These are phyloP conservation scores for Coelastrella sp. DNA, from an alignment of 139 green algal species.

Conservation along the genomic window DNA sequence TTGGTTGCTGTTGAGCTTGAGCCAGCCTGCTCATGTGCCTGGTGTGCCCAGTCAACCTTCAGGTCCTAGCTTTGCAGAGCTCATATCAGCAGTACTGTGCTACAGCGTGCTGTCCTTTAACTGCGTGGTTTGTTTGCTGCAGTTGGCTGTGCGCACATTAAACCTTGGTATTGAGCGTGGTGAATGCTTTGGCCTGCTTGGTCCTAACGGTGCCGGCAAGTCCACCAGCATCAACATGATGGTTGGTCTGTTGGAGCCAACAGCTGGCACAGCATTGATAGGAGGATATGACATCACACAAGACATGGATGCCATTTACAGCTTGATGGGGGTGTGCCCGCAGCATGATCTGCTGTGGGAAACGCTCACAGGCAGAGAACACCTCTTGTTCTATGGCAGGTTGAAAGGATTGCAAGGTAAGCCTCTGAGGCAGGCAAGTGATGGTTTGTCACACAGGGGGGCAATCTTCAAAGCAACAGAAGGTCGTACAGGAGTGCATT, in stretches of 20 bases:
- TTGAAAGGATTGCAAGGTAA: constrained; percentile 85
- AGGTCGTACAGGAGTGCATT: too few species aligned
- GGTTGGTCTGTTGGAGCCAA: constrained; percentile 46
- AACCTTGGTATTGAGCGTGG: constrained; percentile 59
- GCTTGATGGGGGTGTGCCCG: constrained; percentile 79
- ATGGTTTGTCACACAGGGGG: too few species aligned
- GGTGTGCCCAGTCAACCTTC: too few species aligned
- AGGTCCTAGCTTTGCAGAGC: too few species aligned
- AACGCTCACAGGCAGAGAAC: constrained; percentile 87
- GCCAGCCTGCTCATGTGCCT: too few species aligned
- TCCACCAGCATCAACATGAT: constrained; percentile 84
- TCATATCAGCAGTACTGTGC: too few species aligned
- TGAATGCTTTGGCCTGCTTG: constrained; percentile 81
- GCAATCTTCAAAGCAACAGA: too few species aligned
- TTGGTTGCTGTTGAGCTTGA: too few species aligned
- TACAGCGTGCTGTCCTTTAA: too few species aligned
- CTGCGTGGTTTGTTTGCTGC: neutral
- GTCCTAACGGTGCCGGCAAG: constrained; percentile 94
- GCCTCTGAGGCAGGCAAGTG: neutral
- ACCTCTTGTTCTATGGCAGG: constrained; percentile 91
- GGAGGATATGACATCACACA: constrained; percentile 63
- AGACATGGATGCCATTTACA: constrained; percentile 76
- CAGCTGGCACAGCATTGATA: constrained; percentile 3
- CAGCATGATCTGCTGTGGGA: constrained; percentile 98
- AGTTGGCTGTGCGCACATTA: constrained; percentile 72